Evolutionary conservation across 208 protist genomes (phyloP), one percentile per base, ranked within the genome.

Genomic region (Polymyxa betae): DNA sequence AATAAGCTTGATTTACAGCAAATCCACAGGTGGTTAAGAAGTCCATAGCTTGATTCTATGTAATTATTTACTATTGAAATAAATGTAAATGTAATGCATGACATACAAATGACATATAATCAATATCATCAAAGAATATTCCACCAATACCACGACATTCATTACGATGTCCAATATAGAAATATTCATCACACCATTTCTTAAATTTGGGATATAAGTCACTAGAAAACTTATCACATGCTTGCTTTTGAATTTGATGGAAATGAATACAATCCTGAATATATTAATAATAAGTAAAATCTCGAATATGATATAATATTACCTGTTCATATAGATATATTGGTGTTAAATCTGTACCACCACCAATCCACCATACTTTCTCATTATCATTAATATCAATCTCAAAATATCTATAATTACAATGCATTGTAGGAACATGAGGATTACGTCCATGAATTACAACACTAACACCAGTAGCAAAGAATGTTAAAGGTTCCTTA

Each of bases 41-140:
- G 32, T 5, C 88, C 32, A 89, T 45, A 5, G 54, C 46, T 60
- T 45, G 5, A 38, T 35, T n/a, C 72, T 82, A n/a, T 5, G n/a
- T 64, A 92, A 29, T 20, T 38, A 43, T 38, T 20, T 38, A 43
- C 24, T 29, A 16, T 29, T 29, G 54, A 29, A 32, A 16, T 32
- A 29, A 32, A 16, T 16, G 72, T 20, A 20, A 82, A 43, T 38
- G 16, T 12, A n/a, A 82, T 82, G 35, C 16, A 5, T 5, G 12
- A 29, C 12, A 24, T 43, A 82, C 72, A 35, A 82, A 43, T 5
- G 72, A n/a, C 16, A 82, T 5, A 20, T 5, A 20, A n/a, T 82
- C 72, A n/a, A 82, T n/a, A 89, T 94, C 93, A 78, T 94, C 93
- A 88, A 94, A 94, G 92, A 94, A 94, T 90, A 94, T 94, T 92